A percentile compares a stretch with the other conserved stretches of the same genome.
Conservation (phyloP, 2,329 filamentous ascomycete genomes). For the Trichophyton benhamiae region DNA sequence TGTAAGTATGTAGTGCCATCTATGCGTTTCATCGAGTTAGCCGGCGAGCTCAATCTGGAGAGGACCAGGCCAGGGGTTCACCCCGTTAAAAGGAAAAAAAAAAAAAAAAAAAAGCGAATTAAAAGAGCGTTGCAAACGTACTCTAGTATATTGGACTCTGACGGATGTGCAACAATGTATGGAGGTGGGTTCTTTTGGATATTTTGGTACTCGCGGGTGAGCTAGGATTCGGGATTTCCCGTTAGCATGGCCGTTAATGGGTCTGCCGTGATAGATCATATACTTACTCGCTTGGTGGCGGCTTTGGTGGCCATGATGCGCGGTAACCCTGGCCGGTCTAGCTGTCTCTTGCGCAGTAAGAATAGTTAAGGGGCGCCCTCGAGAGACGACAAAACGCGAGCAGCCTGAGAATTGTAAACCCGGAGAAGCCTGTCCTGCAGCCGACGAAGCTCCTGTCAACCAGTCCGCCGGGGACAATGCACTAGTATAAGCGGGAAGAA, state of each 20-base stretch:
- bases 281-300: conserved; percentile 56
- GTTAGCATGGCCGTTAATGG: background rate
- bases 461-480: too few species aligned
- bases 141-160: conserved; percentile 85
- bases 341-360: background rate
- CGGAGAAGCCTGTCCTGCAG: too few species aligned
- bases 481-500: too few species aligned
- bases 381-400: too few species aligned
- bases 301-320: conserved; percentile 55
- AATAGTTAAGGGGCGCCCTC: too few species aligned
- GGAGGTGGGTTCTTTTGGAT: conserved; percentile 68
- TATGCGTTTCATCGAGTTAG: conserved; percentile 22
- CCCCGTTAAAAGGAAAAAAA: background rate
- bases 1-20: conserved; percentile 92
- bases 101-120: background rate
- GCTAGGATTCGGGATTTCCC: conserved; percentile 24
- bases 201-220: conserved; percentile 52
- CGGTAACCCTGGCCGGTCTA: background rate
- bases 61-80: background rate
- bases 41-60: background rate
- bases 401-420: too few species aligned
- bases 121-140: conserved; percentile 29
- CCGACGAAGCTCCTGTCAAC: too few species aligned
- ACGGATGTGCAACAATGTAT: conserved; percentile 79
- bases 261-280: background rate